Conservation (phyloP, 176 grass and related monocot genomes). For the Hordeum marinum region DNA sequence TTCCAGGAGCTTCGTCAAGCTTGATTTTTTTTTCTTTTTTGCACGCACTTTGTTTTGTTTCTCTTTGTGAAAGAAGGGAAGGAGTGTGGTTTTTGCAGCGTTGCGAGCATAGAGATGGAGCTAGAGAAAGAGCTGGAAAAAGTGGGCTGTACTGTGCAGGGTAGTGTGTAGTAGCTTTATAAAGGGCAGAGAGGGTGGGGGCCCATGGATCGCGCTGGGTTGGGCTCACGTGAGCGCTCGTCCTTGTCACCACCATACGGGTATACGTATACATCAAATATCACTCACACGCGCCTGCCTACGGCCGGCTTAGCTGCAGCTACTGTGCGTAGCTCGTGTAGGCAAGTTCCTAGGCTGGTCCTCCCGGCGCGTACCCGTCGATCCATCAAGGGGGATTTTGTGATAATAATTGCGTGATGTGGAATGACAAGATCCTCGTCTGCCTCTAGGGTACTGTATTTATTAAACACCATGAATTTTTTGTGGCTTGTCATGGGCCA, state of each 20-base stretch:
- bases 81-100: not conserved
- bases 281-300: slow-evolving; percentile 45
- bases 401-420: slow-evolving; percentile 11
- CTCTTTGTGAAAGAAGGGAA: not conserved
- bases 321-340: slow-evolving; percentile 12
- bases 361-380: not conserved
- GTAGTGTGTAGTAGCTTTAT: slow-evolving; percentile 40
- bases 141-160: slow-evolving; percentile 33
- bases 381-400: slow-evolving; percentile 21
- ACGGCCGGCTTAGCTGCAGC: not conserved
- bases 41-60: not conserved
- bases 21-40: not conserved
- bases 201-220: slow-evolving; percentile 16
- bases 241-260: slow-evolving; percentile 47
- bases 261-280: slow-evolving; percentile 39
- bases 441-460: not conserved
- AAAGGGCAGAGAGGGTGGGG: slow-evolving; percentile 22
- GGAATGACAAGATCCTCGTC: not conserved
- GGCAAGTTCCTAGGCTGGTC: slow-evolving; percentile 32
- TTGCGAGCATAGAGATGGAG: not conserved
- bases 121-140: not conserved
- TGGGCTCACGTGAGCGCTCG: slow-evolving; percentile 72
- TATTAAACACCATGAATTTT: not conserved
- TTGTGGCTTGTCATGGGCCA: not conserved
- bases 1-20: not conserved